Base-by-base conservation (phyloP, 2,329 filamentous ascomycete genomes). In the Geosmithia putterillii region DNA sequence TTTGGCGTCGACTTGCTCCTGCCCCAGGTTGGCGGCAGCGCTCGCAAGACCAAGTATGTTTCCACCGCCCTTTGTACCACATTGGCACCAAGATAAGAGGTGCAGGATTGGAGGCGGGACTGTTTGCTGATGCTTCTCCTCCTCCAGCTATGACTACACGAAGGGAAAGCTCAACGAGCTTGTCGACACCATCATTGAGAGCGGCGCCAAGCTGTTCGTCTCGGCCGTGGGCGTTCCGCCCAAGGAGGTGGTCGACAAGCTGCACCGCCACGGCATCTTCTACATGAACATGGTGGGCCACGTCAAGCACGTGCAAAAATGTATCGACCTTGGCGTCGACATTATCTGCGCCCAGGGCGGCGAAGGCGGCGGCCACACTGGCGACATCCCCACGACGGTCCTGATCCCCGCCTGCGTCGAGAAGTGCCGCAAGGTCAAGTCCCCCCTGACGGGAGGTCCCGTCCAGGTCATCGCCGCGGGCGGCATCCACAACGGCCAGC, bases 261-360 rank as follows among this genome's bases (percentile, higher is more conserved):
- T 98, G 40, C 92, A 98, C 76, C 76, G 79, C 59, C 70, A 79
- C 57, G 89, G 89, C 52, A 77, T 98, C 53, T 75, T 94, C 52
- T 95, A 94, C 76, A 96, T 96, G 92, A 98, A 98, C 81, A 98
- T 98, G 92, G 89, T 98, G 62, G 92, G 92, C 52, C 92, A 98
- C 75, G 90, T 92, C 59, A 98, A 98, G 81, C 92, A 98, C 70
- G 90, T 95, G 50, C 77, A 87, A 68, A 98, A 96, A 76, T 94
- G 87, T 66, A 75, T 98, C 49, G 87, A 90, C 42, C 76, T 89
- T 46, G 92, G 89, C 51, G 86, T 81, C 54, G 92, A 98, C 66
- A 84, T 98, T 57, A 96, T 98, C 70, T 96, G 90, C 71, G 92
- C 92, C 42, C 92, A 98, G 71, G 92, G 92, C 61, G 90, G 92